A percentile compares a stretch with the other conserved stretches of the same genome.
Conservation (phyloP, 371 early-diverging fungal species). For the Rhizomucor pusillus region DNA sequence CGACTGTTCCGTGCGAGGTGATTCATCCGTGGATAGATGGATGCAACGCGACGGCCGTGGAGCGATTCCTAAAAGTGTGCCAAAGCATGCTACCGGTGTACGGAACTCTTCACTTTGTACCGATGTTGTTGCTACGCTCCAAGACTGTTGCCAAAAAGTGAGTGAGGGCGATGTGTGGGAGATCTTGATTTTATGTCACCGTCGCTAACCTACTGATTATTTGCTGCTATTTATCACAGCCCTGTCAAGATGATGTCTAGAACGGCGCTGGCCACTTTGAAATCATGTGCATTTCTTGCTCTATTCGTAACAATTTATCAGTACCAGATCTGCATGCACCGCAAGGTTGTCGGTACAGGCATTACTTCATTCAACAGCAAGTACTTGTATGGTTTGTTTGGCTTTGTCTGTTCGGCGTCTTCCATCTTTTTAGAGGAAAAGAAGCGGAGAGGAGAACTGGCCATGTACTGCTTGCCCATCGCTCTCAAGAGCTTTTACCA, state of each 20-base stretch:
- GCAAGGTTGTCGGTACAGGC: conserved; percentile 49
- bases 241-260: conserved; percentile 47
- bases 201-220: too few relatives aligned
- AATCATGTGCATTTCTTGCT: conserved; percentile 63
- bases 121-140: conserved; percentile 58
- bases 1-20: conserved; percentile 45
- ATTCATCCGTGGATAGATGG: conserved; percentile 64
- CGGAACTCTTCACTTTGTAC: conserved; percentile 71
- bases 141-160: conserved; percentile 58
- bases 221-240: conserved; percentile 23
- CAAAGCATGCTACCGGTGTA: conserved; percentile 65
- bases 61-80: conserved; percentile 53
- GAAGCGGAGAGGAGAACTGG: conserved; percentile 63
- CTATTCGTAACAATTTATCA: conserved; percentile 61
- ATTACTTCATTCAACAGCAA: conserved; percentile 45
- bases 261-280: conserved; percentile 51
- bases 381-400: conserved; percentile 63
- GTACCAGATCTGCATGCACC: conserved; percentile 59
- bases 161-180: conserved; percentile 11
- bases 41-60: conserved; percentile 45
- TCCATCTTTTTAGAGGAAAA: conserved; percentile 72
- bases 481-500: conserved; percentile 57
- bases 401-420: conserved; percentile 48
- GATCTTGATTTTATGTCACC: too few relatives aligned
- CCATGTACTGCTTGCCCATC: conserved; percentile 68